Conservation (phyloP, 768 basidiomycete genomes). For the Leucocoprinus leucothites region DNA sequence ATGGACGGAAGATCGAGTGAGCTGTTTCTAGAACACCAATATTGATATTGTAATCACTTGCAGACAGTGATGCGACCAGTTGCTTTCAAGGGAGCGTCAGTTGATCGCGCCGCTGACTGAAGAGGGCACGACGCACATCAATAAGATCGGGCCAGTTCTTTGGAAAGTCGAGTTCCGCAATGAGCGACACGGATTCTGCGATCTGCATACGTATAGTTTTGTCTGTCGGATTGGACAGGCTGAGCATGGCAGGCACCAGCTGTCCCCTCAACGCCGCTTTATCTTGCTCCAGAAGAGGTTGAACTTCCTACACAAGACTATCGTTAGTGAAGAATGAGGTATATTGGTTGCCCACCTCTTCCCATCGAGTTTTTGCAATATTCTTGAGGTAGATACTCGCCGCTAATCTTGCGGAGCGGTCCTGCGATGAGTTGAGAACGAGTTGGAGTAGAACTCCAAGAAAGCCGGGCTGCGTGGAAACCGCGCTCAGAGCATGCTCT, state of each 20-base stretch:
- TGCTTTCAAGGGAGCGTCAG: constrained; percentile 50
- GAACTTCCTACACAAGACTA: constrained; percentile 55
- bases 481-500: constrained; percentile 67
- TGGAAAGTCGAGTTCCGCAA: constrained; percentile 93
- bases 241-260: constrained; percentile 90
- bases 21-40: constrained; percentile 90
- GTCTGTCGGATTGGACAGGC: constrained; percentile 70
- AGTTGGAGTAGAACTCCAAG: constrained; percentile 74
- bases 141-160: constrained; percentile 83
- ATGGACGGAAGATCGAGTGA: constrained; percentile 92
- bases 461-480: constrained; percentile 77
- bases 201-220: constrained; percentile 79
- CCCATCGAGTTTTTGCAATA: constrained; percentile 83
- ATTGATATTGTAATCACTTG: constrained; percentile 80
- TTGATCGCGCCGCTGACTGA: neutral
- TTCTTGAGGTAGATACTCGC: constrained; percentile 94
- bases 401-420: constrained; percentile 73
- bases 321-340: neutral
- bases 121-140: constrained; percentile 58
- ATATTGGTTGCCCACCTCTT: constrained; percentile 52
- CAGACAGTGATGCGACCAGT: constrained; percentile 81
- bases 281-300: constrained; percentile 68
- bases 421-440: constrained; percentile 64
- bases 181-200: constrained; percentile 88
- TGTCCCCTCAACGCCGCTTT: constrained; percentile 69